Base-by-base conservation (phyloP, 805 yeast species). In the Candida khao-thaluensis region DNA sequence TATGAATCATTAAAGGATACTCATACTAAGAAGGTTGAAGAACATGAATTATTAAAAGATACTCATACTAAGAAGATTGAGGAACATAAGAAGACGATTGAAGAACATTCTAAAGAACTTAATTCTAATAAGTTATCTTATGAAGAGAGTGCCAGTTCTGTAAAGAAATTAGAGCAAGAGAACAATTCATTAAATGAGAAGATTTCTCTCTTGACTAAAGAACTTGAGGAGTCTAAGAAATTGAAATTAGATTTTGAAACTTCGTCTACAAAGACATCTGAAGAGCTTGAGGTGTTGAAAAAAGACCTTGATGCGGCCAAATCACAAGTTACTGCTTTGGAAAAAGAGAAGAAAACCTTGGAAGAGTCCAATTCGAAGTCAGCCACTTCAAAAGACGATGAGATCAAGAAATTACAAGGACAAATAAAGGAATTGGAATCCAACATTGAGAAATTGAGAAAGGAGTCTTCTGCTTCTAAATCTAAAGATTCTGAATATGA, bases 391-490 rank as follows among this genome's bases (percentile, higher is more conserved):
- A 26, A 26, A 15, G 37, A 42, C 8, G 8, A 9, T 6, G 46
- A 47, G 31, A 35, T 44, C 7, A 37, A 36, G 18, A 26, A 42
- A 38, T 24, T 40, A 15, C 29, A 32, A 25, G 31, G 31, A 7
- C 12, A 38, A 36, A 20, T 32, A 8, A 38, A 35, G 20, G 27
- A 41, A 39, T 20, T 40, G 15, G 28, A 28, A 23, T 25, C 37
- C 7, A 9, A 38, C 34, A 17, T 32, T 17, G 33, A 26, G 20
- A 5, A 6, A 7, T 20, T 20, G 22, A 11, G 24, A 8, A 8
- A 8, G 10, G 24, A 22, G 10, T 8, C 24, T 8, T 29, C 32
- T 10, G 34, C 6, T 17, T 11, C 23, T 3, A 6, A 30, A 12
- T 8, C 18, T 3, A 30, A 30, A 12, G 9, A 9, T 17, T 30